Evolutionary conservation across 1,284 basidiomycete genomes (phyloP).

Genomic region (Mycosarcoma maydis): DNA sequence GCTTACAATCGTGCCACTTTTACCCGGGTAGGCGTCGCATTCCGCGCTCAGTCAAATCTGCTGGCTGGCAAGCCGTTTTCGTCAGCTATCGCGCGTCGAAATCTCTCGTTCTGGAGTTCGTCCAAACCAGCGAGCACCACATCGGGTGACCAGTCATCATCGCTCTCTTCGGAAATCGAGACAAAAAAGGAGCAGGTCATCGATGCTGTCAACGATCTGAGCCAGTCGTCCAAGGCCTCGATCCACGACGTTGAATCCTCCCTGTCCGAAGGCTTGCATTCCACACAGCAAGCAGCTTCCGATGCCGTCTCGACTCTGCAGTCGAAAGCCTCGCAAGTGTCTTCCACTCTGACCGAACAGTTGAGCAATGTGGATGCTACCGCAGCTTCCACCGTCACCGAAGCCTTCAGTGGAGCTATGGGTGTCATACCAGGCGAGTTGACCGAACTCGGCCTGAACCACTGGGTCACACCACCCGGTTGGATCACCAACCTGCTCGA

Average conservation of each 20-base stretch:
- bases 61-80: constrained; percentile 26
- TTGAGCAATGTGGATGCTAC: constrained; percentile 35
- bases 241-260: constrained; percentile 11
- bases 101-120: constrained; percentile 18
- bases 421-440: constrained; percentile 80
- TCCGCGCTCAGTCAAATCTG: constrained; percentile 15
- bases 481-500: constrained; percentile 77
- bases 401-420: constrained; percentile 26
- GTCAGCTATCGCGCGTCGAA: constrained; percentile 16
- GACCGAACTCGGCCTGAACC: constrained; percentile 77
- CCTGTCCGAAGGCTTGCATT: constrained; percentile 9
- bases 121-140: constrained; percentile 4
- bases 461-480: constrained; percentile 69
- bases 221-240: constrained; percentile 2
- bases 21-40: constrained; percentile 11
- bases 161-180: constrained; percentile 11
- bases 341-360: constrained; percentile 15
- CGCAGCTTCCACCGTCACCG: constrained; percentile 33
- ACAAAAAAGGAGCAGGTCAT: constrained; percentile 11
- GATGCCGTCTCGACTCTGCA: constrained; percentile 23
- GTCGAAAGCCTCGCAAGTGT: constrained; percentile 13
- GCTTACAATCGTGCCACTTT: constrained; percentile 23
- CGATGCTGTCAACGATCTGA: constrained; percentile 9
- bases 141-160: background rate
- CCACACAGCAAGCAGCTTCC: constrained; percentile 11